A percentile compares a stretch with the other conserved stretches of the same genome.
These are phyloP conservation scores for Saccharomycodes ludwigii DNA, from an alignment of 805 yeast species.

Conservation along the genomic window DNA sequence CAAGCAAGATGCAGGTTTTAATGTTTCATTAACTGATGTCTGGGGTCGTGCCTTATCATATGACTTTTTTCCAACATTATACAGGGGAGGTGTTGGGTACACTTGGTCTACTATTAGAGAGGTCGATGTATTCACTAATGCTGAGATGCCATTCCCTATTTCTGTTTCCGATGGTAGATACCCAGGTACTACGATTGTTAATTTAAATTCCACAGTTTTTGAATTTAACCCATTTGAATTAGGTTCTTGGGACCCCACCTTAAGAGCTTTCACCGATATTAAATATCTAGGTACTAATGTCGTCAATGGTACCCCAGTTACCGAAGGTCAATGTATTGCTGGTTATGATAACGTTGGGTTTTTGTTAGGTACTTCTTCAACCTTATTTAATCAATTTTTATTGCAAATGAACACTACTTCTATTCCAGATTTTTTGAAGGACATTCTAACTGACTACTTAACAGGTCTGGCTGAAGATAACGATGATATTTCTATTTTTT, in stretches of 20 bases:
- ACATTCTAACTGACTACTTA: slow-evolving; percentile 32
- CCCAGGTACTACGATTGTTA: slow-evolving; percentile 45
- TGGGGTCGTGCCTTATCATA: slow-evolving; percentile 72
- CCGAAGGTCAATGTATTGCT: slow-evolving; percentile 37
- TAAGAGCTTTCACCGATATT: slow-evolving; percentile 51
- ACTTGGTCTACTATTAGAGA: slow-evolving; percentile 41
- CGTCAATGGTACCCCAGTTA: slow-evolving; percentile 42
- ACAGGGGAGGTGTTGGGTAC: slow-evolving; percentile 53
- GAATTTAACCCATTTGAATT: slow-evolving; percentile 56
- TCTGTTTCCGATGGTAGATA: slow-evolving; percentile 52
- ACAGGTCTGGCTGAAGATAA: slow-evolving; percentile 32
- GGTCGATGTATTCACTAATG: slow-evolving; percentile 45
- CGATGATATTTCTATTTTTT: slow-evolving; percentile 57
- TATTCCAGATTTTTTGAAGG: slow-evolving; percentile 31
- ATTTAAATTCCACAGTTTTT: slow-evolving; percentile 56
- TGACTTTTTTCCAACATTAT: slow-evolving; percentile 52
- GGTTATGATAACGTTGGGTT: slow-evolving; percentile 79
- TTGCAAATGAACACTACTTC: slow-evolving; percentile 43
- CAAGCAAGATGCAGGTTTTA: slow-evolving; percentile 53
- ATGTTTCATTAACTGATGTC: slow-evolving; percentile 56
- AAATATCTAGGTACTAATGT: slow-evolving; percentile 61
- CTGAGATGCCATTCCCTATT: slow-evolving; percentile 64
- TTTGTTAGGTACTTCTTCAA: slow-evolving; percentile 71
- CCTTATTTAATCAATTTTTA: slow-evolving; percentile 60
- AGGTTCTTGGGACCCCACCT: slow-evolving; percentile 81